Evolutionary conservation across 2,329 filamentous ascomycete species (phyloP).

Genomic region (Delphinella strobiligena): DNA sequence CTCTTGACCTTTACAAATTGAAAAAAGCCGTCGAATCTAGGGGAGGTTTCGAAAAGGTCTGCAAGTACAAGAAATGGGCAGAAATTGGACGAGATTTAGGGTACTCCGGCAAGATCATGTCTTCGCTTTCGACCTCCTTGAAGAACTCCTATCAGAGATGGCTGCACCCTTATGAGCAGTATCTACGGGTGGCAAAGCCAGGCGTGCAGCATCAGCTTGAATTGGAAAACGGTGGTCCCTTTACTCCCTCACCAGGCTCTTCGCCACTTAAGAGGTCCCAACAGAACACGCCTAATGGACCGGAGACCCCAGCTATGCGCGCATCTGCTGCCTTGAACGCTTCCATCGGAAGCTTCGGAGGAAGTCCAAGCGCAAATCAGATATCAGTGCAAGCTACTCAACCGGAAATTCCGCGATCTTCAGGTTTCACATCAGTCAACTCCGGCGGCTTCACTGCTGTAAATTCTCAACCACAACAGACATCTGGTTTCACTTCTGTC

Average conservation of each 20-base stretch:
- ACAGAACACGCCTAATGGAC: slow-evolving; percentile 32
- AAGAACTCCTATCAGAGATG: slow-evolving; percentile 98
- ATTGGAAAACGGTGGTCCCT: slow-evolving; percentile 80
- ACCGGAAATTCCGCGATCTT: slow-evolving; percentile 31
- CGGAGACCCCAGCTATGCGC: slow-evolving; percentile 55
- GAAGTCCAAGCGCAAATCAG: slow-evolving; percentile 11
- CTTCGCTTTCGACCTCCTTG: slow-evolving; percentile 87
- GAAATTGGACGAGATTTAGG: slow-evolving; percentile 94
- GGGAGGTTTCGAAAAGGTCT: slow-evolving; percentile 91
- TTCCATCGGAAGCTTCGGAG: slow-evolving; percentile 18
- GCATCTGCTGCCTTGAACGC: slow-evolving; percentile 46
- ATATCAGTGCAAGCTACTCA: slow-evolving; percentile 26
- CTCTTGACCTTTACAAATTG: slow-evolving; percentile 84
- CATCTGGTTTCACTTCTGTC: slow-evolving; percentile 46
- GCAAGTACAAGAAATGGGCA: slow-evolving; percentile 97
- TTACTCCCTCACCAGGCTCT: slow-evolving; percentile 65
- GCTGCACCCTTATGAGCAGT: slow-evolving; percentile 94
- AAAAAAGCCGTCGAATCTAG: slow-evolving; percentile 94
- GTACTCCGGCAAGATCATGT: slow-evolving; percentile 99
- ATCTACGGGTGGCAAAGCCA: slow-evolving; percentile 78
- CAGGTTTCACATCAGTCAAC: slow-evolving; percentile 65
- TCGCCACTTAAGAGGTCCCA: slow-evolving; percentile 54
- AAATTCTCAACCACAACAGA: slow-evolving; percentile 36
- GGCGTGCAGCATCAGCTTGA: slow-evolving; percentile 95
- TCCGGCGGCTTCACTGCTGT: slow-evolving; percentile 50